phyloP scores from a whole-genome alignment of 176 grass and related monocot species.

The Tillandsia fasciculata region DNA sequence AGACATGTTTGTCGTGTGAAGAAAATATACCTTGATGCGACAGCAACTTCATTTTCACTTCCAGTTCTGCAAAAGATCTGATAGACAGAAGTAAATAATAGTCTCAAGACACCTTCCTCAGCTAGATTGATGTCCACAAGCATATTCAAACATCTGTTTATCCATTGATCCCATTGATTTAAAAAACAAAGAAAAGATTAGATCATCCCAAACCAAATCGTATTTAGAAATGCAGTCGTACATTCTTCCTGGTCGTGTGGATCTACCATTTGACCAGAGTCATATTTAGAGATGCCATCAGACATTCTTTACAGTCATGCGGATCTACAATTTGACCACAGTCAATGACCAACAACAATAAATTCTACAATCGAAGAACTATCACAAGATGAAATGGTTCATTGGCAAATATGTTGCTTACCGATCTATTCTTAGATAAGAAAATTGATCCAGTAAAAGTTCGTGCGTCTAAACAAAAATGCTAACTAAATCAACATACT shows the following conservation, averaged over 20 bases:
- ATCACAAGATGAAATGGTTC: not conserved
- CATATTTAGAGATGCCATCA: too few species aligned
- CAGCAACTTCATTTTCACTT: conserved; percentile 51
- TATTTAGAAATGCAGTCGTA: not conserved
- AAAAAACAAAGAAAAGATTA: conserved; percentile 11
- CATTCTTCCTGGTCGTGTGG: too few species aligned
- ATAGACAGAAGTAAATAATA: conserved; percentile 69
- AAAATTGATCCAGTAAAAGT: not conserved
- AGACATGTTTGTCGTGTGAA: conserved; percentile 13
- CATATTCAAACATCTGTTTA: conserved; percentile 74
- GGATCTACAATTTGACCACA: conserved; percentile 11
- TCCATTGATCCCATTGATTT: conserved; percentile 11
- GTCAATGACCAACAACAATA: too few species aligned
- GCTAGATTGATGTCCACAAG: conserved; percentile 78
- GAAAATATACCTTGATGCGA: conserved; percentile 61
- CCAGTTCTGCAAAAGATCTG: conserved; percentile 48
- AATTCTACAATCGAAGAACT: not conserved
- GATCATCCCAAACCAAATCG: conserved; percentile 5
- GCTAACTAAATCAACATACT: not conserved
- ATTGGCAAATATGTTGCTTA: not conserved
- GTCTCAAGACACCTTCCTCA: conserved; percentile 86
- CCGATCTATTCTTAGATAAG: not conserved
- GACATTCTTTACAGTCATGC: too few species aligned
- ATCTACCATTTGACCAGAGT: too few species aligned
- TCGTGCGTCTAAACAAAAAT: not conserved